These are phyloP conservation scores for Brassica incana DNA, from an alignment of 345 rosid genomes.

Conservation along the genomic window DNA sequence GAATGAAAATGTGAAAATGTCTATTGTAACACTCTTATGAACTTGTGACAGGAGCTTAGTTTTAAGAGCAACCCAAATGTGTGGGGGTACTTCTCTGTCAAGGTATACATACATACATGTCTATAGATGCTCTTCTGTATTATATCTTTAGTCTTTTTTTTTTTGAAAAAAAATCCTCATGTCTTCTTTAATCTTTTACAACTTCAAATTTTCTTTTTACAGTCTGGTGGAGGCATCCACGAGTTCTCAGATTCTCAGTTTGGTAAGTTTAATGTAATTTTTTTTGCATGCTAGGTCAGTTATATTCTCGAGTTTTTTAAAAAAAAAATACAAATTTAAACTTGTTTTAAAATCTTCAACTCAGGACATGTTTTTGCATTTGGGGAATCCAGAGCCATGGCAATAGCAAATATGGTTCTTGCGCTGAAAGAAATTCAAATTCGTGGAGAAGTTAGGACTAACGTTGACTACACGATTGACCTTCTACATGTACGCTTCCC, in stretches of 20 bases:
- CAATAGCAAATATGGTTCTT: constrained; percentile 99
- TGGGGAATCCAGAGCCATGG: constrained; percentile 97
- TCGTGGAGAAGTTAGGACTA: constrained; percentile 95
- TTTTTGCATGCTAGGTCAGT: constrained; percentile 2
- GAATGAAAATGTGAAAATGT: constrained; percentile 16
- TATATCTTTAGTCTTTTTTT: not conserved
- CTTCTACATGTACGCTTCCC: constrained; percentile 81
- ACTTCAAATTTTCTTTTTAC: constrained; percentile 40
- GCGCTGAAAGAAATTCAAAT: constrained; percentile 99
- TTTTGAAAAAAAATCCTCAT: too few species aligned
- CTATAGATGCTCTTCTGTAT: not conserved
- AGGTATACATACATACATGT: constrained; percentile 52
- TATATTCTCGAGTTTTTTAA: not conserved
- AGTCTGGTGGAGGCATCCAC: constrained; percentile 99
- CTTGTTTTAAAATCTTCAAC: not conserved
- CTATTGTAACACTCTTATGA: constrained; percentile 3
- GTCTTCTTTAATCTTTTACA: constrained; percentile 22
- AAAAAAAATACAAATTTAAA: not conserved
- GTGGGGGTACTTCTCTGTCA: constrained; percentile 99
- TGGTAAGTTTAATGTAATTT: constrained; percentile 53
- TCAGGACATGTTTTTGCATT: constrained; percentile 96
- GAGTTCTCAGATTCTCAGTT: constrained; percentile 99
- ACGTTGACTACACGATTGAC: constrained; percentile 95
- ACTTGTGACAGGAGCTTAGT: constrained; percentile 75
- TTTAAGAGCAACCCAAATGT: constrained; percentile 99